Evolutionary conservation across 345 rosid genomes (phyloP).

Genomic region (Eucalyptus cloeziana): DNA sequence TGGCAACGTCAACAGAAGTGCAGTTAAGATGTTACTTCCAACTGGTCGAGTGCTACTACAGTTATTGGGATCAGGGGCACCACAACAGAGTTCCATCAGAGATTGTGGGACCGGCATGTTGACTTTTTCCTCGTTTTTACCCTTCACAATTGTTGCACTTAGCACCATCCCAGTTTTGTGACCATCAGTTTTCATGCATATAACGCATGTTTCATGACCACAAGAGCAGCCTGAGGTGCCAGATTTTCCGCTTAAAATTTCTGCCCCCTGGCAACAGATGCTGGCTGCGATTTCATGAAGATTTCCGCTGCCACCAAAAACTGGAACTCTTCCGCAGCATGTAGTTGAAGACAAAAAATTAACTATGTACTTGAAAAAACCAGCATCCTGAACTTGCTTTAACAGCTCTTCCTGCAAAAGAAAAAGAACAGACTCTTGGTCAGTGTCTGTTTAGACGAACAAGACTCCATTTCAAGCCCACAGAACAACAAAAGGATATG

Average conservation of each 20-base stretch:
- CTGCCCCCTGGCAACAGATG: constrained; percentile 46
- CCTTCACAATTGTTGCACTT: too few relatives aligned
- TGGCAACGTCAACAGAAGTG: constrained; percentile 67
- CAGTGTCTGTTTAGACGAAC: neutral
- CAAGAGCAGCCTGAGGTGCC: too few relatives aligned
- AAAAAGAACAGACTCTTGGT: neutral
- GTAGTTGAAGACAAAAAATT: constrained; percentile 29
- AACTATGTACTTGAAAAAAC: constrained; percentile 7
- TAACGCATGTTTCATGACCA: too few relatives aligned
- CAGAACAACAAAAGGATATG: neutral
- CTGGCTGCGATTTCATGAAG: constrained; percentile 32
- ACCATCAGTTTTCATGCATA: too few relatives aligned
- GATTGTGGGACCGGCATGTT: too few relatives aligned
- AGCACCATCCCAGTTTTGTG: too few relatives aligned
- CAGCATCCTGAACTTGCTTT: constrained; percentile 13
- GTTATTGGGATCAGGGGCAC: constrained; percentile 9
- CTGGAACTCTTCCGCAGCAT: constrained; percentile 16
- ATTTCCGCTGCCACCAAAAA: constrained; percentile 14
- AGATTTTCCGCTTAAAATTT: neutral
- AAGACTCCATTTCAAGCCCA: neutral
- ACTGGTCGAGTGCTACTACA: constrained; percentile 27
- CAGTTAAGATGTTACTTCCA: constrained; percentile 52
- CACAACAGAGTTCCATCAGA: too few relatives aligned
- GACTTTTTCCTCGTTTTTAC: too few relatives aligned
- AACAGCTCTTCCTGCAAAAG: constrained; percentile 22